Base-by-base conservation (phyloP, 2,329 filamentous ascomycete species). In the Pseudopithomyces chartarum region DNA sequence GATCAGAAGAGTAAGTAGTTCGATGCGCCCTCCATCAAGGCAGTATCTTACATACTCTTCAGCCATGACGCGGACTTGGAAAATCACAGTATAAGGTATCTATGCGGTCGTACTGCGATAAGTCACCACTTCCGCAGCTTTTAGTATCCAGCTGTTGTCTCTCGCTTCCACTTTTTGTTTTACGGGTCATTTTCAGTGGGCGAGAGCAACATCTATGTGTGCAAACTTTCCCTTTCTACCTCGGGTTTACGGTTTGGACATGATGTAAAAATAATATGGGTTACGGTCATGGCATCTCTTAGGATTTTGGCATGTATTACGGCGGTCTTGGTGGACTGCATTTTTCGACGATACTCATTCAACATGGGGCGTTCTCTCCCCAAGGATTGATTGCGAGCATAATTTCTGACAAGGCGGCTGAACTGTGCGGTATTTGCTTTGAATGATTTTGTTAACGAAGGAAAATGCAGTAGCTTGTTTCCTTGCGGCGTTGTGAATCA, bases 91-190 rank as follows among this genome's bases (percentile, higher is more conserved):
- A 29, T 29, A 29, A 29, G 26, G 40, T 13, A 45, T 40, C 7
- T 19, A 12, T 19, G 38, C 45, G 26, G n/a, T 39, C 26, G 33
- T 32, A 19, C 40, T n/a, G 17, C 11, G 17, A 36, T 22, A 32
- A 34, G 43, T 10, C 12, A 20, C 8, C 7, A n/a, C 23, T 38
- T 17, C 26, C 20, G 32, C 22, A 17, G n/a, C 51, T 46, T 52
- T 19, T 22, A 54, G 19, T 44, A 50, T 54, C 60, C 49, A 47
- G 38, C 43, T 57, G 58, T 54, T 44, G 39, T 38, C 62, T 60
- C 54, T 68, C 66, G 62, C 61, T 72, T 59, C 56, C 29, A 47
- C 40, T 61, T 60, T 65, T 68, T 64, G 47, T 61, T 62, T 61
- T 58, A 58, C 20, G 26, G 19, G 57, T 55, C 52, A 50, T 53